These are phyloP conservation scores for Artemisia tridentata DNA, from an alignment of 129 eudicot genomes.

Conservation along the genomic window DNA sequence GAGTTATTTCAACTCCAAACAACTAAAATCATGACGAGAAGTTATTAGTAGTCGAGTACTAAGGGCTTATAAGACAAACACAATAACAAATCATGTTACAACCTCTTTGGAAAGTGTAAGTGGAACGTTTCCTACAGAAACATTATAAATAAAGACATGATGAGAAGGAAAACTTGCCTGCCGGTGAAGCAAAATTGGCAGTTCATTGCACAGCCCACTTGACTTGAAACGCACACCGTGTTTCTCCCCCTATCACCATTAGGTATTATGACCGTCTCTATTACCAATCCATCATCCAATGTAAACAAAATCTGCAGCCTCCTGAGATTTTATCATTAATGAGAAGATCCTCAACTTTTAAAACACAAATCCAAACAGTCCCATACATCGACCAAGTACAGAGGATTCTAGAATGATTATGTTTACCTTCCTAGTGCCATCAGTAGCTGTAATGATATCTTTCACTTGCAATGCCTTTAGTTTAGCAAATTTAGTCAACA, in stretches of 20 bases:
- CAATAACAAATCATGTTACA: background rate
- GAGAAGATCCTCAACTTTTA: constrained; percentile 45
- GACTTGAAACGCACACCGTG: constrained; percentile 97
- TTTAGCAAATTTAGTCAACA: constrained; percentile 63
- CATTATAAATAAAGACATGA: background rate
- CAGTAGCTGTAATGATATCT: constrained; percentile 69
- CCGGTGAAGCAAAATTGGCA: constrained; percentile 98
- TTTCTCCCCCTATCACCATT: constrained; percentile 64
- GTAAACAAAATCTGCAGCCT: constrained; percentile 82
- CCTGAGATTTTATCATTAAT: constrained; percentile 69
- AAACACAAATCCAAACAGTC: constrained; percentile 1
- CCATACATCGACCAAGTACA: constrained; percentile 4
- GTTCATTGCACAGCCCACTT: constrained; percentile 98
- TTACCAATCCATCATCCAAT: constrained; percentile 78
- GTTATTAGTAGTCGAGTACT: no score
- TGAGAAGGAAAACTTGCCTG: constrained; percentile 46
- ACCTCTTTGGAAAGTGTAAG: background rate
- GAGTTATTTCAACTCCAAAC: no score
- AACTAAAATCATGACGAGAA: no score
- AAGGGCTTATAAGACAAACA: no score
- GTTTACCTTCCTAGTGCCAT: constrained; percentile 93
- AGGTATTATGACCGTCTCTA: constrained; percentile 88
- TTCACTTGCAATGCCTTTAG: constrained; percentile 62
- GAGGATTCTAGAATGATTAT: constrained; percentile 28
- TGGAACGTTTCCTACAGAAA: background rate